phyloP scores from a whole-genome alignment of 306 rosid species.

The Clitoria ternatea region DNA sequence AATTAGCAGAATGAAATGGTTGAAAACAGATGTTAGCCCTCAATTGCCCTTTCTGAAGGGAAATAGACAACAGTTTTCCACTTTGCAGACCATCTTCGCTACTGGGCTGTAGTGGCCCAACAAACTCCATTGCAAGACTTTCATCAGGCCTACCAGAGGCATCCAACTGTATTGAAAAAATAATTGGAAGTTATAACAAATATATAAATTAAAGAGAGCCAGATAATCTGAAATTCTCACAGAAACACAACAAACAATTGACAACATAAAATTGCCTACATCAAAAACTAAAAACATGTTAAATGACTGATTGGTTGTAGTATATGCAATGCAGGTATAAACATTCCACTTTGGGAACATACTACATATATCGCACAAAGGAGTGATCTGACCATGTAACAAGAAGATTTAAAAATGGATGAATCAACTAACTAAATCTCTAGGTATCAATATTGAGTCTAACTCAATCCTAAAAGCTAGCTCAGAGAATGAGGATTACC shows the following conservation, averaged over 20 bases:
- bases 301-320: background rate
- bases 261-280: background rate
- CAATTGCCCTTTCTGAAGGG: conserved; percentile 86
- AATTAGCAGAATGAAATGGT: conserved; percentile 77
- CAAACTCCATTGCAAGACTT: conserved; percentile 79
- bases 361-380: background rate
- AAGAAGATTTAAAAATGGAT: background rate
- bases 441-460: background rate
- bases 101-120: conserved; percentile 68
- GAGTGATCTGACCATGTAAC: background rate
- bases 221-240: conserved; percentile 7
- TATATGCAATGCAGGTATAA: background rate
- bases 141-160: conserved; percentile 91
- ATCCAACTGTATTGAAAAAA: conserved; percentile 64
- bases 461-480: too few relatives aligned
- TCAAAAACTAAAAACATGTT: background rate
- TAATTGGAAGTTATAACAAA: conserved; percentile 13
- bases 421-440: background rate
- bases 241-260: background rate
- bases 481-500: too few relatives aligned
- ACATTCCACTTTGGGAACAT: background rate
- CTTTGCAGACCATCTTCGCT: conserved; percentile 51
- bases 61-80: conserved; percentile 65
- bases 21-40: conserved; percentile 72
- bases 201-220: background rate